phyloP scores from a whole-genome alignment of 495 filamentous ascomycete genomes.

The Tuber borchii region DNA sequence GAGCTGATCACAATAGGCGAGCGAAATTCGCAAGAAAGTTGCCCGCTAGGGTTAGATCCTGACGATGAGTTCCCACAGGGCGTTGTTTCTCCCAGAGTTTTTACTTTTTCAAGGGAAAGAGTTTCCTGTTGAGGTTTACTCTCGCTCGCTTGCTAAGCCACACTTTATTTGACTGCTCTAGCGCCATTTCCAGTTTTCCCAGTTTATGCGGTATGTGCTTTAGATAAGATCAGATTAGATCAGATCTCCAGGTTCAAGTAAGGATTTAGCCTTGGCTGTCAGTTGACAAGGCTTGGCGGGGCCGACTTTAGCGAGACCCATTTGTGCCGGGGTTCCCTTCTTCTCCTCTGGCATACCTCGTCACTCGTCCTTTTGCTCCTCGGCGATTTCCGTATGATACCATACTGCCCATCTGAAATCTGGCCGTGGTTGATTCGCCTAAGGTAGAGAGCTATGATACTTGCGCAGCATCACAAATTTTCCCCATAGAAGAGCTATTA shows the following conservation, averaged over 20 bases:
- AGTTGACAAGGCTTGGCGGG: background rate
- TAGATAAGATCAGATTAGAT: background rate
- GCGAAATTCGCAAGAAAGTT: no score
- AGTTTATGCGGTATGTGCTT: no score
- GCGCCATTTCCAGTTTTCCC: no score
- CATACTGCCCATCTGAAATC: background rate
- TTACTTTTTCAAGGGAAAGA: no score
- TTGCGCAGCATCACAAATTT: background rate
- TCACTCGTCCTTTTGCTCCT: background rate
- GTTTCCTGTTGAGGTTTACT: no score
- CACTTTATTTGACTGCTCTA: no score
- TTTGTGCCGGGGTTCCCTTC: background rate
- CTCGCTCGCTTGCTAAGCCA: no score
- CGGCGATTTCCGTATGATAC: background rate
- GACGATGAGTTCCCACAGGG: no score
- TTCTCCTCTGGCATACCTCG: background rate
- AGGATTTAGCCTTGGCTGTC: background rate
- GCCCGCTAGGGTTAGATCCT: no score
- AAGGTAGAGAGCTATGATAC: background rate
- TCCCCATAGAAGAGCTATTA: background rate
- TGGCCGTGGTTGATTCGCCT: background rate
- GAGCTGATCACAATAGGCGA: no score
- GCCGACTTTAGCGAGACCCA: background rate
- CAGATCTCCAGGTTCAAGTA: background rate
- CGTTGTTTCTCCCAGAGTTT: no score